A percentile compares a stretch with the other conserved stretches of the same genome.
These are phyloP conservation scores for Dorcoceras hygrometricum DNA, from an alignment of 257 asterid species.

Conservation along the genomic window DNA sequence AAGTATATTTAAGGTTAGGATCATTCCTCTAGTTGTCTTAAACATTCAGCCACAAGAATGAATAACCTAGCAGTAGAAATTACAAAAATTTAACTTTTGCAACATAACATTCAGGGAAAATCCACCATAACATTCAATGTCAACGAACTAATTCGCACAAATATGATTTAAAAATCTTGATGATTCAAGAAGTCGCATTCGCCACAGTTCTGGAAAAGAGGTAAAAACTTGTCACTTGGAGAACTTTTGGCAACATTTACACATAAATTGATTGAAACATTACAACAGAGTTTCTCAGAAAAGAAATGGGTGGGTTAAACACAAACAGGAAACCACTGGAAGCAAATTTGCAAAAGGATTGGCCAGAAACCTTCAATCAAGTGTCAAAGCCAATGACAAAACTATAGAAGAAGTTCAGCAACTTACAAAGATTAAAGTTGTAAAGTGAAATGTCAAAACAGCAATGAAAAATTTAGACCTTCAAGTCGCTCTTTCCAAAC, in stretches of 20 bases:
- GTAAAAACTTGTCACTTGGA: neutral
- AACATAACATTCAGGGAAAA: no score
- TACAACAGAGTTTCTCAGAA: slow-evolving; percentile 5
- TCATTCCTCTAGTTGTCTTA: neutral
- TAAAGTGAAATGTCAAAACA: slow-evolving; percentile 15
- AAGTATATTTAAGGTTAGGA: neutral
- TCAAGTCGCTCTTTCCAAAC: slow-evolving; percentile 99
- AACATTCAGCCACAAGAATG: neutral
- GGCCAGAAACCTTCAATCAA: slow-evolving; percentile 5
- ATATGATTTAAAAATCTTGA: no score
- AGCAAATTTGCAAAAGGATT: neutral
- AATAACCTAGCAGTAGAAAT: neutral
- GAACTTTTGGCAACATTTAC: neutral
- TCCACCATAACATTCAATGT: no score
- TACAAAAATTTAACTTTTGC: neutral
- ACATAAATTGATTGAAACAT: neutral
- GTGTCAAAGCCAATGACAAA: slow-evolving; percentile 1
- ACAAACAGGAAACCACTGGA: neutral
- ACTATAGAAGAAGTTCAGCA: neutral
- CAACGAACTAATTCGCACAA: neutral
- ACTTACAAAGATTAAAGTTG: neutral
- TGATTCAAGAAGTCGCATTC: neutral
- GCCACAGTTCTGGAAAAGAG: neutral
- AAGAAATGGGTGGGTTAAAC: neutral
- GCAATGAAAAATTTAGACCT: slow-evolving; percentile 47